These are phyloP conservation scores for Onygena corvina DNA, from an alignment of 2,329 filamentous ascomycete species.

Conservation along the genomic window DNA sequence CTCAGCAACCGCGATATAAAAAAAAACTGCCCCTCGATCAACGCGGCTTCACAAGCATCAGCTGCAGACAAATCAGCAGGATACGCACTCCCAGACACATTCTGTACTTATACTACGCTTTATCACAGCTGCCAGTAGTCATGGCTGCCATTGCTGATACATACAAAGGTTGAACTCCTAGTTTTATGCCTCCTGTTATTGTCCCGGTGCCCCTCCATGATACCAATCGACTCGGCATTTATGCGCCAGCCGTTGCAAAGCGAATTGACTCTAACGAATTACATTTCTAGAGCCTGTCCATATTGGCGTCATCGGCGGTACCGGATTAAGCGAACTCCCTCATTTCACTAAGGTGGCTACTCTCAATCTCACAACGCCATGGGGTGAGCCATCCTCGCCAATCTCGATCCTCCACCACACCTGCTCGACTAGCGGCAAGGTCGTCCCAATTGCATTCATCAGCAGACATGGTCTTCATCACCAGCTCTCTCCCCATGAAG, in stretches of 20 bases:
- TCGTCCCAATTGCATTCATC: conserved; percentile 69
- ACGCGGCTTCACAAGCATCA: background rate
- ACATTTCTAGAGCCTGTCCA: conserved; percentile 46
- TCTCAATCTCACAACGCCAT: conserved; percentile 68
- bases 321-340: conserved; percentile 75
- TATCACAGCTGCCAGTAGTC: background rate
- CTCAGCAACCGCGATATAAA: background rate
- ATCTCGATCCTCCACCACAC: conserved; percentile 84
- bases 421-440: conserved; percentile 52
- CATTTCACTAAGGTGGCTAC: conserved; percentile 75
- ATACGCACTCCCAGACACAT: background rate
- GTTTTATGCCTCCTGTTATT: background rate
- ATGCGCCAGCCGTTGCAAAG: background rate
- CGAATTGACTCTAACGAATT: background rate
- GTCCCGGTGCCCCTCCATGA: background rate
- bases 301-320: conserved; percentile 87
- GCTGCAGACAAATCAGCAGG: no score
- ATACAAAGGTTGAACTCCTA: conserved; percentile 11
- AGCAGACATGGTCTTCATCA: conserved; percentile 85
- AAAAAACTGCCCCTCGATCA: background rate
- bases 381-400: conserved; percentile 65
- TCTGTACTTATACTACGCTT: background rate
- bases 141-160: conserved; percentile 8
- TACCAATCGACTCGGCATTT: background rate
- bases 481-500: conserved; percentile 82